Conservation (phyloP, 805 yeast genomes). For the Nakazawaea wickerhamii region DNA sequence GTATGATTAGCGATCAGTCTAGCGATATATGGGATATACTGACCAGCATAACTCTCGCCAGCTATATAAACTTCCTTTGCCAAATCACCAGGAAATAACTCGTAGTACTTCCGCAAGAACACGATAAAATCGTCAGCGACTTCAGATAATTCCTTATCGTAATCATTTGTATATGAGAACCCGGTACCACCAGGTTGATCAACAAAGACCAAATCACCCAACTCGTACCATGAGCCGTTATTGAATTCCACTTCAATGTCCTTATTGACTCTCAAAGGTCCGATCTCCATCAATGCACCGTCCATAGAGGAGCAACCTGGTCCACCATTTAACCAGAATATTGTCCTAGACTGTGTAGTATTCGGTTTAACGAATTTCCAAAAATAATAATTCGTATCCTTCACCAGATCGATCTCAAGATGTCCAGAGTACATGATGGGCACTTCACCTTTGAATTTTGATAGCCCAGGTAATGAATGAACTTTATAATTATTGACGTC, state of each 20-base stretch:
- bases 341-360: conserved; percentile 26
- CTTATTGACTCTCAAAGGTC: conserved; percentile 68
- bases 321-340: conserved; percentile 95
- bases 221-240: conserved; percentile 78
- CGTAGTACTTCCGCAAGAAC: conserved; percentile 63
- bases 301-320: conserved; percentile 99
- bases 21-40: conserved; percentile 87
- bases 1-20: conserved; percentile 40
- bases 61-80: conserved; percentile 68
- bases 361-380: conserved; percentile 54
- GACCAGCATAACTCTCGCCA: conserved; percentile 97
- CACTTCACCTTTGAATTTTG: conserved; percentile 22
- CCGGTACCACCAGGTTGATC: conserved; percentile 98
- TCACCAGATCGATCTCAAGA: conserved; percentile 47
- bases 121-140: conserved; percentile 57
- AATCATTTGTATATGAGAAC: conserved; percentile 58
- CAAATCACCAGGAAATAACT: conserved; percentile 67
- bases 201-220: conserved; percentile 74
- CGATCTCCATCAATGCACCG: conserved; percentile 89
- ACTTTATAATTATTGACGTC: conserved; percentile 16
- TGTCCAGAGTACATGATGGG: conserved; percentile 66
- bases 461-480: conserved; percentile 23
- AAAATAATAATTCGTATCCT: conserved; percentile 61
- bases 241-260: conserved; percentile 44
- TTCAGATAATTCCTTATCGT: conserved; percentile 46